These are phyloP conservation scores for Colletotrichum shisoi DNA, from an alignment of 2,329 filamentous ascomycete genomes.

Conservation along the genomic window DNA sequence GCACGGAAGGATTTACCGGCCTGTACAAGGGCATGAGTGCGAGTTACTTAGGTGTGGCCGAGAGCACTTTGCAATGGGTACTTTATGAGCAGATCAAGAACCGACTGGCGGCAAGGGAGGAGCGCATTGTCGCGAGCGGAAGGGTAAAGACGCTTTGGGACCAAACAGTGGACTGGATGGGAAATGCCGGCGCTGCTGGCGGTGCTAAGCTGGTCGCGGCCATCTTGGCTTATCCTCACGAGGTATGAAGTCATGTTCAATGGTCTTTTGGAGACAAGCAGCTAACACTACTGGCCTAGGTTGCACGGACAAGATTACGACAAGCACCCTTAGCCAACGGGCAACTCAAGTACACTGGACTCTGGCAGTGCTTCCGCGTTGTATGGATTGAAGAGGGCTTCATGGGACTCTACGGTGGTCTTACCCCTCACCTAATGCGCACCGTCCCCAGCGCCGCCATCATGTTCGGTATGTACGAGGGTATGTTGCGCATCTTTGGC, in stretches of 20 bases:
- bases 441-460: conserved; percentile 93
- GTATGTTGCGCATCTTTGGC: conserved; percentile 60
- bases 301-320: conserved; percentile 82
- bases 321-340: conserved; percentile 80
- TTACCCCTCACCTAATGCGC: conserved; percentile 89
- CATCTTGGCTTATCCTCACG: conserved; percentile 88
- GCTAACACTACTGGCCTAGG: conserved; percentile 53
- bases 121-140: conserved; percentile 64
- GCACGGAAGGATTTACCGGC: conserved; percentile 80
- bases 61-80: conserved; percentile 92
- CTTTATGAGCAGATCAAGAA: conserved; percentile 93
- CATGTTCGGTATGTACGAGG: conserved; percentile 90
- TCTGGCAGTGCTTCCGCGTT: conserved; percentile 86
- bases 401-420: conserved; percentile 83
- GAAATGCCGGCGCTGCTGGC: conserved; percentile 80
- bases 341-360: conserved; percentile 83
- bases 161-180: conserved; percentile 76
- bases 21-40: conserved; percentile 91
- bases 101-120: conserved; percentile 71
- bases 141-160: conserved; percentile 75
- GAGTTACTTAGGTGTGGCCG: conserved; percentile 88
- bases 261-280: not conserved
- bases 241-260: conserved; percentile 62
- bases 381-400: conserved; percentile 90
- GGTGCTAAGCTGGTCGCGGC: conserved; percentile 86